Percentiles rank a stretch among this genome's conserved stretches.
Evolutionary conservation across 805 yeast genomes (phyloP).

Genomic region (Metschnikowia amazonensis): DNA sequence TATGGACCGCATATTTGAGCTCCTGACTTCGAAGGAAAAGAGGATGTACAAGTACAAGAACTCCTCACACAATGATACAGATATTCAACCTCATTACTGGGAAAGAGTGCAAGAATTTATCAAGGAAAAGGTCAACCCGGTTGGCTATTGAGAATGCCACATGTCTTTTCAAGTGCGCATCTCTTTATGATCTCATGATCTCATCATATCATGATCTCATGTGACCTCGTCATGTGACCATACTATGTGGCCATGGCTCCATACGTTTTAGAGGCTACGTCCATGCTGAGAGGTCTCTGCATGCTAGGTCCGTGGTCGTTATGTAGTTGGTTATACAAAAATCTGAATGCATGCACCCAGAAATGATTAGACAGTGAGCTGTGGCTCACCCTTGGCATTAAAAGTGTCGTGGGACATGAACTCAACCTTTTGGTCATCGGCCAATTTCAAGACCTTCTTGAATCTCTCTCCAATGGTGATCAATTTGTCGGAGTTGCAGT

Average conservation of each 20-base stretch:
- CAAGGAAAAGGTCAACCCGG: constrained; percentile 39
- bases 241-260: no score
- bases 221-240: no score
- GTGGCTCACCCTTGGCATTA: constrained; percentile 33
- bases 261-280: not conserved
- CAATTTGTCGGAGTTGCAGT: constrained; percentile 60
- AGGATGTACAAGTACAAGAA: constrained; percentile 49
- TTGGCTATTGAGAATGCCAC: constrained; percentile 23
- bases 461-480: constrained; percentile 79
- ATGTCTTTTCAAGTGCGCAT: no score
- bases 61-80: constrained; percentile 83
- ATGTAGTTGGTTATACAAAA: constrained; percentile 17
- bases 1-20: constrained; percentile 58
- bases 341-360: constrained; percentile 6
- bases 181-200: no score
- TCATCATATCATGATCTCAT: no score
- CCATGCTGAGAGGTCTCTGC: not conserved
- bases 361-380: constrained; percentile 17
- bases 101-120: constrained; percentile 58
- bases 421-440: constrained; percentile 73
- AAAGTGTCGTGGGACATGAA: constrained; percentile 65
- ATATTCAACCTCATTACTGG: constrained; percentile 77
- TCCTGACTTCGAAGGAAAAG: constrained; percentile 50
- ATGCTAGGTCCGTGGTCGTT: constrained; percentile 13
- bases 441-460: constrained; percentile 76